A percentile compares a stretch with the other conserved stretches of the same genome.
phyloP scores from a whole-genome alignment of 306 rosid species.

The Vachellia pachyceras region DNA sequence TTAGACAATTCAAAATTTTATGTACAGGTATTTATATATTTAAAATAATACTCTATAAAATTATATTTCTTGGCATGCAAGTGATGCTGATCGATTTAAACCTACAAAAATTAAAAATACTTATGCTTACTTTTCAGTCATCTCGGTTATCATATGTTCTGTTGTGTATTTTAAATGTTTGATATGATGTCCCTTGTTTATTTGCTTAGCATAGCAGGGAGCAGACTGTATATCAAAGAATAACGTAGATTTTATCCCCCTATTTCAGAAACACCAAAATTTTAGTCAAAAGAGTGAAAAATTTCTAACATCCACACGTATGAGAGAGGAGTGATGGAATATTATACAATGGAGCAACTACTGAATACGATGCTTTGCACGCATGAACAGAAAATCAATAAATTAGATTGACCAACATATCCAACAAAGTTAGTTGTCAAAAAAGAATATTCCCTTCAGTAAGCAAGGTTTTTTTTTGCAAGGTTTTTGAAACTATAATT shows the following conservation, averaged over 20 bases:
- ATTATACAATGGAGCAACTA: no score
- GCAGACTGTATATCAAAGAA: neutral
- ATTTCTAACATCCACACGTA: no score
- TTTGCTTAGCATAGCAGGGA: neutral
- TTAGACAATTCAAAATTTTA: no score
- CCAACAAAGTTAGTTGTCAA: neutral
- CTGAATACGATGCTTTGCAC: neutral
- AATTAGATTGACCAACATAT: neutral
- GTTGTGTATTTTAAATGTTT: neutral
- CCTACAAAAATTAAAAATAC: no score
- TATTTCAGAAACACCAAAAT: no score
- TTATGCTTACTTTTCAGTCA: neutral
- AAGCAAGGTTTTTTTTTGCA: neutral
- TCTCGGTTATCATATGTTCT: neutral
- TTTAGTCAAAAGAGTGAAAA: no score
- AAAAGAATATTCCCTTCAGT: neutral
- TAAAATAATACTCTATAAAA: no score
- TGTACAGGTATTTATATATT: no score
- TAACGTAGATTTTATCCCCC: neutral
- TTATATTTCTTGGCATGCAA: no score
- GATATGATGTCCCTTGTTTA: neutral
- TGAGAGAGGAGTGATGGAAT: no score
- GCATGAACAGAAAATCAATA: neutral
- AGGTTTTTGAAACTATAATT: neutral
- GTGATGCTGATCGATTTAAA: no score